Evolutionary conservation across 805 yeast species (phyloP).

Genomic region (Starmerella asiatica): DNA sequence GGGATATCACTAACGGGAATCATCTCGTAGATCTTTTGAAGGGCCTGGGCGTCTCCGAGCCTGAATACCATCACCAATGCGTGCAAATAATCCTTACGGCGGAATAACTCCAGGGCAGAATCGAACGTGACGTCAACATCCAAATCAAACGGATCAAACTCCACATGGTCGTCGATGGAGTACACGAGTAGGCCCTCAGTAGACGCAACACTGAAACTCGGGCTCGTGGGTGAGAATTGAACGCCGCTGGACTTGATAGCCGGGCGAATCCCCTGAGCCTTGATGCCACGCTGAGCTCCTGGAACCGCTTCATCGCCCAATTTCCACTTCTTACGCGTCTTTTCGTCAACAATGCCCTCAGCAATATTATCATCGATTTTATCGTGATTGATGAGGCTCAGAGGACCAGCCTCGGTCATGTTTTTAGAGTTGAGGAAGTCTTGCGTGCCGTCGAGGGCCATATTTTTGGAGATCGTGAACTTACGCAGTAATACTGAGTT

Average conservation of each 20-base stretch:
- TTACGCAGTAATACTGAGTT: constrained; percentile 75
- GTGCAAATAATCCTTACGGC: constrained; percentile 49
- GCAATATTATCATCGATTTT: constrained; percentile 81
- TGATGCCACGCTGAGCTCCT: constrained; percentile 75
- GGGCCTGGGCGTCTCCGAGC: constrained; percentile 64
- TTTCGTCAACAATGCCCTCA: constrained; percentile 38
- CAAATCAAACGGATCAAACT: constrained; percentile 87
- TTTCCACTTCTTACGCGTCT: constrained; percentile 11
- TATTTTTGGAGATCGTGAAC: constrained; percentile 74
- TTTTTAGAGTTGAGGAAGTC: constrained; percentile 63
- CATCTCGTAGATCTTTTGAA: constrained; percentile 58
- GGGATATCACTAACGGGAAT: constrained; percentile 59
- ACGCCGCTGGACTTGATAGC: constrained; percentile 70
- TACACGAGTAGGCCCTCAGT: constrained; percentile 83
- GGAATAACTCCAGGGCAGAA: constrained; percentile 46
- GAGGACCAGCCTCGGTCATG: constrained; percentile 78
- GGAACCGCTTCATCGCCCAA: constrained; percentile 53
- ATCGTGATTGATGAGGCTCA: constrained; percentile 65
- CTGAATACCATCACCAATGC: constrained; percentile 90
- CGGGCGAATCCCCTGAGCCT: constrained; percentile 54
- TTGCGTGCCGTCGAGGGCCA: constrained; percentile 81
- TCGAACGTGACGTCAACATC: constrained; percentile 87
- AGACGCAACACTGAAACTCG: constrained; percentile 85
- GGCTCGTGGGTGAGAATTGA: constrained; percentile 77
- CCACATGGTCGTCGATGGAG: constrained; percentile 54